phyloP scores from a whole-genome alignment of 768 basidiomycete genomes.

The Pleurotus eryngii region DNA sequence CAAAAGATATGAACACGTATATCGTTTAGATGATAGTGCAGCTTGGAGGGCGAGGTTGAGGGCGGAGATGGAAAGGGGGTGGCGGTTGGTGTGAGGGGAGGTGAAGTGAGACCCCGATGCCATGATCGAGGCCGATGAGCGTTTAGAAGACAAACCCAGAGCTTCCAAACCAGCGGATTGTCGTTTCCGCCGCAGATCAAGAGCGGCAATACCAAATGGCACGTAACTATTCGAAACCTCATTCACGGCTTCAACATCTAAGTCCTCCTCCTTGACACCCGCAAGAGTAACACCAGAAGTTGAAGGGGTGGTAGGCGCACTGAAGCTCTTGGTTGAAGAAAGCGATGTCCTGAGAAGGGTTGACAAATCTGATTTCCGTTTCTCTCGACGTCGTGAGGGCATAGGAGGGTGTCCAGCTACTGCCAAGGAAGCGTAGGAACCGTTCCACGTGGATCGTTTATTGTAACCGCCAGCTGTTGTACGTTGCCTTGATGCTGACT shows the following conservation, averaged over 20 bases:
- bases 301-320: constrained; percentile 34
- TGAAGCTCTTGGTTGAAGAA: constrained; percentile 24
- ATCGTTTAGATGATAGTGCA: constrained; percentile 71
- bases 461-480: constrained; percentile 24
- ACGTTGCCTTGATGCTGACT: constrained; percentile 21
- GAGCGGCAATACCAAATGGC: constrained; percentile 60
- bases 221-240: constrained; percentile 15
- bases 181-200: constrained; percentile 56
- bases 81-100: constrained; percentile 58
- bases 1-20: constrained; percentile 75
- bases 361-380: constrained; percentile 53
- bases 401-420: constrained; percentile 43
- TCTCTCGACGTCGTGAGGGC: constrained; percentile 42
- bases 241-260: constrained; percentile 18
- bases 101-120: constrained; percentile 61
- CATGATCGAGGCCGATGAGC: constrained; percentile 27
- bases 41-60: constrained; percentile 58
- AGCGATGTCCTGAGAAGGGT: constrained; percentile 35
- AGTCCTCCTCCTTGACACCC: constrained; percentile 30
- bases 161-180: constrained; percentile 46
- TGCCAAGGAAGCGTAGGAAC: constrained; percentile 54
- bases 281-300: constrained; percentile 13
- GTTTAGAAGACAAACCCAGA: constrained; percentile 37
- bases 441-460: constrained; percentile 78
- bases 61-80: constrained; percentile 65